Evolutionary conservation across 805 yeast genomes (phyloP), one percentile per base, ranked within the genome.

Genomic region (Wickerhamia fluorescens): DNA sequence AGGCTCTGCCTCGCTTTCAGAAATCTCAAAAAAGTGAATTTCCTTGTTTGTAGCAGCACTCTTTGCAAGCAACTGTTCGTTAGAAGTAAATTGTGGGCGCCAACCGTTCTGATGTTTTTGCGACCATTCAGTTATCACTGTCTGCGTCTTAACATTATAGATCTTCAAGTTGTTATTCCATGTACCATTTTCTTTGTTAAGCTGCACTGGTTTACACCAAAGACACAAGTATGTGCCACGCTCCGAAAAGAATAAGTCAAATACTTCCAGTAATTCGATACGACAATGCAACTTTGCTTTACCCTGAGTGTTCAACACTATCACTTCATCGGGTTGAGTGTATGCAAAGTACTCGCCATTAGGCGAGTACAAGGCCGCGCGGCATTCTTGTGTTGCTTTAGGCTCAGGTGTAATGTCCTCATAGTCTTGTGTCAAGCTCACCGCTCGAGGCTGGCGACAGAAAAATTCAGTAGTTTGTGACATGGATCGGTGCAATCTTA

Each of bases 181-280:
- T 47, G 78, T 74, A 26, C 94, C 88, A 29, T 75, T 65, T 36
- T 75, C 86, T 43, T 73, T 76, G 44, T 73, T 65, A 35, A 60
- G 36, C 44, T 78, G 72, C 27, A 72, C 60, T 4, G 96, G 94
- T 48, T 86, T 84, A 42, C 86, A 86, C 96, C 96, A 92, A 21
- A 94, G 75, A 39, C 84, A 73, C 38, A 92, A 56, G 49, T 67
- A 88, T 25, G 75, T 73, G 10, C 96, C 97, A 27, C 73, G 66
- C 7, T 96, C 95, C n/a, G 95, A 84, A 53, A 92, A 87, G 37
- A 75, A 74, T 44, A 92, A 51, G 50, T 92, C 96, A 46, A 78
- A 76, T 11, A 78, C 83, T 38, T 86, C 94, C 18, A 63, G 49
- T 27, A 77, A 58, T 20, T 71, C 75, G 28, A 86, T 55, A 25